Evolutionary conservation across 306 rosid genomes (phyloP), one percentile per base, ranked within the genome.

Genomic region (Boehmeria nivea): DNA sequence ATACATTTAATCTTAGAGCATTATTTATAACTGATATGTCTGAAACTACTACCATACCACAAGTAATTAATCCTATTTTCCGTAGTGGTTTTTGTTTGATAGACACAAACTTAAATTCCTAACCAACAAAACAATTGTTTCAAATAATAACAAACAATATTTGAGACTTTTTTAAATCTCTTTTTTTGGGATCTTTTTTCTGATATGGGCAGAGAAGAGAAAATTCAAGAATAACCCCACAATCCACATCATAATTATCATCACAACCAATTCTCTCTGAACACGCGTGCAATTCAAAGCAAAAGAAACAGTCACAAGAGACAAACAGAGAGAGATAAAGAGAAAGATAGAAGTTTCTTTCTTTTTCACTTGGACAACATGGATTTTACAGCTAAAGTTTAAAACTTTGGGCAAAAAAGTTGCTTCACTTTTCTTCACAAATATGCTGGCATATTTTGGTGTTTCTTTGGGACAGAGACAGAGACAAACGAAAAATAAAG

Each of bases 231-330:
- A 40, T 5, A 40, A 11, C 45, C 15, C 44, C 44, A 51, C 38
- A n/a, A 25, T 45, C 51, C 54, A 74, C 64, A 43, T 61, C 47
- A 48, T 54, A n/a, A 40, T 3, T 64, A 43, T 54, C 25, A 58
- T 40, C 54, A 34, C 59, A 16, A 54, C 21, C 49, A 25, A 51
- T 12, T 45, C 37, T 25, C 65, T 64, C 57, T 67, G 74, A 74
- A 23, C 55, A 60, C 50, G 83, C 75, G 68, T 80, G 82, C 77
- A 48, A n/a, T 33, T 12, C 42, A 54, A 20, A 34, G 33, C 15
- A 56, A 60, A 20, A 19, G 31, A 44, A 54, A 53, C 36, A 51
- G 56, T 51, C 7, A 25, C n/a, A 14, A 15, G 56, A 49, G 20
- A n/a, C 21, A 36, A 19, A 47, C 24, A 12, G 39, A 17, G 21